Base-by-base conservation (phyloP, 169 alveolate species). In the Plasmodium berghei region DNA sequence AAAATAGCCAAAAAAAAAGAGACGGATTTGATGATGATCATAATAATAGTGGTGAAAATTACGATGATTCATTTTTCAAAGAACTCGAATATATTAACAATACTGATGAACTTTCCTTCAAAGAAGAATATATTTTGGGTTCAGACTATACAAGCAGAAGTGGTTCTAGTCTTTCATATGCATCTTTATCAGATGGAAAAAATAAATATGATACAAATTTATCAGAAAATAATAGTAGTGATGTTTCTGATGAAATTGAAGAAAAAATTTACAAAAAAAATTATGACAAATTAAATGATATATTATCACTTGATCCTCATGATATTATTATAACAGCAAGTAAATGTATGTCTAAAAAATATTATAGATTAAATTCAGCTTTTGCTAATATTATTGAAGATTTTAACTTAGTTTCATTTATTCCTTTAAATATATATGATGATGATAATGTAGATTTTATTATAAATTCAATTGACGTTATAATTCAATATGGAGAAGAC, bases 401-500 rank as follows among this genome's bases (percentile, higher is more conserved):
- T 56, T 94, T 89, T 72, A 91, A 90, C 63, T 90, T 94, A 58
- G 95, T 94, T 46, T 88, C 93, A 63, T 94, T 94, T 77, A 48
- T 92, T 10, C 95, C 96, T 8, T 92, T 94, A 64, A 94, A 94
- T 73, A 88, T 92, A 14, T 92, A 94, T 63, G 95, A 92, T 61
- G 95, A 92, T 77, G 95, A 75, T 9, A 88, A 93, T 52, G 92
- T 94, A 5, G 95, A 94, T 83, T 93, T 88, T 87, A 61, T 94
- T 52, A 87, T 94, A 12, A 92, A 91, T 42, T 77, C 94, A 5
- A 94, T 94, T 12, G 96, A 94, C 28, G 75, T 87, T 72, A 92
- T 94, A 14, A 69, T 92, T 62, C 96, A 94, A 58, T 94, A 88
- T 64, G 96, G 96, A 6, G 96, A 94, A 70, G 96, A 94, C 70